These are phyloP conservation scores for Cladophialophora psammophila DNA, from an alignment of 2,329 filamentous ascomycete species.

Conservation along the genomic window DNA sequence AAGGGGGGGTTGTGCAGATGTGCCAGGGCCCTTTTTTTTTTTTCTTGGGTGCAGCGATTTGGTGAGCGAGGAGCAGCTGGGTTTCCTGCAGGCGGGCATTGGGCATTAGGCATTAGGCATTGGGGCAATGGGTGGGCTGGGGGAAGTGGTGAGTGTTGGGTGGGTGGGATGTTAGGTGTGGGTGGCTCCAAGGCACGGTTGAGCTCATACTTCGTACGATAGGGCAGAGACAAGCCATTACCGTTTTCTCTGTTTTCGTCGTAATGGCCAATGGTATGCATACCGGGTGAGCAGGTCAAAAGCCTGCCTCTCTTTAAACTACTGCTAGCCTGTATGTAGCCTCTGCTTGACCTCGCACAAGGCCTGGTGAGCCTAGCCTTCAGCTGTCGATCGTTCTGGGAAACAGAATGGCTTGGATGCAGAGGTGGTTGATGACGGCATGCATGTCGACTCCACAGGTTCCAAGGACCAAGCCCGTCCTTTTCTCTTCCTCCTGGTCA, in stretches of 20 bases:
- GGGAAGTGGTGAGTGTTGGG: not conserved
- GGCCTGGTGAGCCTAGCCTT: conserved; percentile 2
- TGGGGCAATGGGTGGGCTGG: not conserved
- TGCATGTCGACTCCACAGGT: conserved; percentile 14
- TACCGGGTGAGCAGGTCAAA: not conserved
- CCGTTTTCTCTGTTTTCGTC: conserved; percentile 9
- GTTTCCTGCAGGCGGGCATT: conserved; percentile 13
- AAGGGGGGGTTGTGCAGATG: conserved; percentile 5
- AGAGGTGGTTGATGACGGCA: conserved; percentile 16
- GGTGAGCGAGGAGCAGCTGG: conserved; percentile 9
- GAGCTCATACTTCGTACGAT: not conserved
- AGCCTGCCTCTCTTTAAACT: not conserved
- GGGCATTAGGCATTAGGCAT: not conserved
- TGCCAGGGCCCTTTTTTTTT: not conserved
- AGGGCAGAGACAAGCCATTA: conserved; percentile 10
- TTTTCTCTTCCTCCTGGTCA: not conserved
- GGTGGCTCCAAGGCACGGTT: not conserved
- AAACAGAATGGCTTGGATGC: not conserved
- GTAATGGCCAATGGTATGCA: conserved; percentile 9
- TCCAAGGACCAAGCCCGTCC: not conserved
- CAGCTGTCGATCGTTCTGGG: conserved; percentile 11
- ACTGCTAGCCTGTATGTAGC: not conserved
- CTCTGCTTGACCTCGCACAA: not conserved
- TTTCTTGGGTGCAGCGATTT: conserved; percentile 8
- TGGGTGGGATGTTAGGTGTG: conserved; percentile 7